Evolutionary conservation across 2,329 filamentous ascomycete species (phyloP).

Genomic region (Diplocarpon mali): DNA sequence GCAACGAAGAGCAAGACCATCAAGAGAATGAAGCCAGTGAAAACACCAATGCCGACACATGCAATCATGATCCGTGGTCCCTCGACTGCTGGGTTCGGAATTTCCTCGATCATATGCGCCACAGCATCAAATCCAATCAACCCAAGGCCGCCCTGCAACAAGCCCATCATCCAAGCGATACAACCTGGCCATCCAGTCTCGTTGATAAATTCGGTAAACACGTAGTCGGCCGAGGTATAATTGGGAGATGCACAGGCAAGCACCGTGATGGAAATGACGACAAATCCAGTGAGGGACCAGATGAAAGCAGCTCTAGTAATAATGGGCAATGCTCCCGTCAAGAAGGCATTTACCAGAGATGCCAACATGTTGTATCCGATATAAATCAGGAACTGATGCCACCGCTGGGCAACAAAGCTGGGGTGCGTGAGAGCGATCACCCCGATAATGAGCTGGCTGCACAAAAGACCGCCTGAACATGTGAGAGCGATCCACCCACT

Average conservation of each 20-base stretch:
- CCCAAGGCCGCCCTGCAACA: conserved; percentile 41
- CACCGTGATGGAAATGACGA: conserved; percentile 40
- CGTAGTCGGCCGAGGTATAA: conserved; percentile 40
- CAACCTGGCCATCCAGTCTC: conserved; percentile 38
- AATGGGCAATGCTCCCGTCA: too few relatives aligned
- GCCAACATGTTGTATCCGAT: too few relatives aligned
- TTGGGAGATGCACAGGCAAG: conserved; percentile 39
- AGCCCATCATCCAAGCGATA: conserved; percentile 40
- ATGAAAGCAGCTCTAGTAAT: too few relatives aligned
- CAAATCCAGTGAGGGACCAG: conserved; percentile 39
- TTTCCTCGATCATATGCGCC: conserved; percentile 40
- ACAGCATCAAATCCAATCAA: conserved; percentile 37
- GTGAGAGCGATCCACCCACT: conserved; percentile 35
- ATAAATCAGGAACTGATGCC: too few relatives aligned
- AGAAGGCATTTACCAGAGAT: too few relatives aligned
- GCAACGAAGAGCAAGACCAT: conserved; percentile 28
- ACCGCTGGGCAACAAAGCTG: too few relatives aligned
- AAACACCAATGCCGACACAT: conserved; percentile 37
- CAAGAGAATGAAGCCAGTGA: conserved; percentile 37
- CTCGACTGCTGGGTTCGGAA: conserved; percentile 37
- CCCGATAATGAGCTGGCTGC: conserved; percentile 22
- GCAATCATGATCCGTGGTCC: conserved; percentile 39
- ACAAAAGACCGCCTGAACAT: conserved; percentile 41
- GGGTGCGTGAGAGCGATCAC: too few relatives aligned
- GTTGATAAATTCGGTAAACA: conserved; percentile 44